These are phyloP conservation scores for Nemania serpens DNA, from an alignment of 2,329 filamentous ascomycete species.

Conservation along the genomic window DNA sequence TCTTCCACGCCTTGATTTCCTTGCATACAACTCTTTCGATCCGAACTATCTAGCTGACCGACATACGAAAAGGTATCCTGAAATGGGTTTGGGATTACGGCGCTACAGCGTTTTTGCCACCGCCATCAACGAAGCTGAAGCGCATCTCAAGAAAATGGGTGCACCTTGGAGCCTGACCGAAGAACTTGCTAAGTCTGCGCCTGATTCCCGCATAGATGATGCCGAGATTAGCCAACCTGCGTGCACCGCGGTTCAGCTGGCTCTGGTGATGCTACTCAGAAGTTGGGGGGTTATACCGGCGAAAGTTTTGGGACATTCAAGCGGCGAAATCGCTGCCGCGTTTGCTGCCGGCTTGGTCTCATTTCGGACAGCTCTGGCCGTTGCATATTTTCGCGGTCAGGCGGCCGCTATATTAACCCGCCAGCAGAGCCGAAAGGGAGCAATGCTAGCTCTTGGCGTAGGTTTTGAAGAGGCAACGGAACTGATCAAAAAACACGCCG, in stretches of 20 bases:
- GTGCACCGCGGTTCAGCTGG: constrained; percentile 47
- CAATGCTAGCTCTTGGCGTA: constrained; percentile 34
- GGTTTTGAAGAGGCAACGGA: constrained; percentile 9
- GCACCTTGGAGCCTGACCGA: constrained; percentile 34
- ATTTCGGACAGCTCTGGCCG: constrained; percentile 32
- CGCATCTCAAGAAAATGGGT: constrained; percentile 29
- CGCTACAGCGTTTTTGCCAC: constrained; percentile 10
- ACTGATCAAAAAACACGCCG: constrained; percentile 6
- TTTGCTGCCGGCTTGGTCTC: constrained; percentile 38
- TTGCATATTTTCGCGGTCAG: constrained; percentile 38
- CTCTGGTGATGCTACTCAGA: constrained; percentile 40
- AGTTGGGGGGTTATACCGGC: constrained; percentile 36
- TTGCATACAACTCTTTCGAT: neutral
- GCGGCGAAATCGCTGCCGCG: constrained; percentile 45
- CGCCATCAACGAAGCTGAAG: constrained; percentile 30
- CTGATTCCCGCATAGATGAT: constrained; percentile 34
- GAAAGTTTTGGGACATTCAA: constrained; percentile 41
- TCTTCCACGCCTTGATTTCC: neutral
- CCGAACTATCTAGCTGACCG: neutral
- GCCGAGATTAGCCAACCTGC: constrained; percentile 42
- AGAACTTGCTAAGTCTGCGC: constrained; percentile 33
- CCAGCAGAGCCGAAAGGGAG: constrained; percentile 22
- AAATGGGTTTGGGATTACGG: constrained; percentile 14
- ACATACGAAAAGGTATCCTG: constrained; percentile 8
- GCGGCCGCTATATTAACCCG: constrained; percentile 12